Evolutionary conservation across 2,329 filamentous ascomycete genomes (phyloP).

Genomic region (Claviceps lovelessii): DNA sequence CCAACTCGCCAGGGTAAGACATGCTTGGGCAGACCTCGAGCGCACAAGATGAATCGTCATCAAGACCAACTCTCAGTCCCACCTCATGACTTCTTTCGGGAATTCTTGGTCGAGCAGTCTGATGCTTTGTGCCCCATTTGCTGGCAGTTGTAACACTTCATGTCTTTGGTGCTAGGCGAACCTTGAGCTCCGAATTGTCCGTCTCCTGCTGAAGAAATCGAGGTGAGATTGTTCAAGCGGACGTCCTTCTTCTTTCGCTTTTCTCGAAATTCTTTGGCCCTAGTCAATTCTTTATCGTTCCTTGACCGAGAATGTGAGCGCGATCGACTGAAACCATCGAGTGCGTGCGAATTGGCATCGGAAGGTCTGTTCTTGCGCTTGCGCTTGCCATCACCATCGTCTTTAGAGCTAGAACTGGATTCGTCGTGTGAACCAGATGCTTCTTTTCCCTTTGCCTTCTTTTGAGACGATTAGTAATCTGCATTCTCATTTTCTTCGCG

Average conservation of each 20-base stretch:
- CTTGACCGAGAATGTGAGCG: constrained; percentile 19
- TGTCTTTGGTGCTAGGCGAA: constrained; percentile 11
- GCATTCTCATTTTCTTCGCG: background rate
- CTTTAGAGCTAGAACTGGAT: constrained; percentile 9
- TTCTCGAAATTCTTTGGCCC: constrained; percentile 37
- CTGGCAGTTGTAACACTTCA: constrained; percentile 47
- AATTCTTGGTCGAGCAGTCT: constrained; percentile 33
- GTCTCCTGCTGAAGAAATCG: constrained; percentile 37
- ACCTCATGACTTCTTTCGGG: background rate
- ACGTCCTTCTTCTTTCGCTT: constrained; percentile 51
- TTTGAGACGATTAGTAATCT: background rate
- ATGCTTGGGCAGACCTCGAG: background rate
- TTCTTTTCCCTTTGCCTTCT: constrained; percentile 7
- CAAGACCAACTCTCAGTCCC: background rate
- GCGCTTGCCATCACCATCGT: constrained; percentile 10
- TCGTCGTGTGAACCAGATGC: constrained; percentile 13
- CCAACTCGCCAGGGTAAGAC: background rate
- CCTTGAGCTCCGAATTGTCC: constrained; percentile 7
- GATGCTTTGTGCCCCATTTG: constrained; percentile 44
- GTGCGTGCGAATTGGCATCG: constrained; percentile 10
- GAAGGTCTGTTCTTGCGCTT: constrained; percentile 16
- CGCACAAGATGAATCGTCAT: background rate
- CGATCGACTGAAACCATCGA: constrained; percentile 14
- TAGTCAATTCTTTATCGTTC: constrained; percentile 13
- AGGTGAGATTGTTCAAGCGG: constrained; percentile 47